Percentiles rank a stretch among this genome's conserved stretches.
These are phyloP conservation scores for Rhexocercosporidium sp. DNA, from an alignment of 2,329 filamentous ascomycete genomes.

Conservation along the genomic window DNA sequence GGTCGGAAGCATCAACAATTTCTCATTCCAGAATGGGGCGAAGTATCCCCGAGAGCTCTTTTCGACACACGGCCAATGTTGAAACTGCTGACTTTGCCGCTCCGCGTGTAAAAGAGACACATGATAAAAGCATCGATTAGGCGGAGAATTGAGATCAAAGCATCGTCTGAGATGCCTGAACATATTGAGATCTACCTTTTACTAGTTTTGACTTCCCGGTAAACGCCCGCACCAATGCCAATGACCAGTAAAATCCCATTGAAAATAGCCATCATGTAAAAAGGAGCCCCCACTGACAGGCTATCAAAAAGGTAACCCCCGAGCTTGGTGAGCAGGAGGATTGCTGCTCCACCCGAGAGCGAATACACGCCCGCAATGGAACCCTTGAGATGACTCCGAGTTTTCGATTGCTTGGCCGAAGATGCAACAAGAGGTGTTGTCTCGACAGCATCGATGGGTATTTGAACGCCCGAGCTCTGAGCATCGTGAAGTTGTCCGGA, in stretches of 20 bases:
- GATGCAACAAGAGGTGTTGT: constrained; percentile 40
- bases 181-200: background rate
- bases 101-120: too few species aligned
- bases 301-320: constrained; percentile 87
- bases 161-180: background rate
- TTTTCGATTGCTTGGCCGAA: constrained; percentile 27
- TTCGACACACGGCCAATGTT: too few species aligned
- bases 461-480: constrained; percentile 4
- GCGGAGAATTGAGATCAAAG: background rate
- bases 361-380: constrained; percentile 95
- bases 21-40: too few species aligned
- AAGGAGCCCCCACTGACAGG: constrained; percentile 76
- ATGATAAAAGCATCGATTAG: too few species aligned
- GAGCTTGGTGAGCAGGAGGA: constrained; percentile 87
- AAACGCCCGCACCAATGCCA: constrained; percentile 38
- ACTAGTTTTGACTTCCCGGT: constrained; percentile 34
- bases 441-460: constrained; percentile 25
- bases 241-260: constrained; percentile 73
- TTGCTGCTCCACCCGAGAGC: constrained; percentile 86
- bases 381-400: constrained; percentile 70
- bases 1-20: too few species aligned
- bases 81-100: too few species aligned
- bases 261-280: constrained; percentile 92
- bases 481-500: constrained; percentile 38
- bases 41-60: too few species aligned